Percentiles rank a stretch among this genome's conserved stretches.
phyloP scores from a whole-genome alignment of 306 rosid genomes.

The Albizia julibrissin region DNA sequence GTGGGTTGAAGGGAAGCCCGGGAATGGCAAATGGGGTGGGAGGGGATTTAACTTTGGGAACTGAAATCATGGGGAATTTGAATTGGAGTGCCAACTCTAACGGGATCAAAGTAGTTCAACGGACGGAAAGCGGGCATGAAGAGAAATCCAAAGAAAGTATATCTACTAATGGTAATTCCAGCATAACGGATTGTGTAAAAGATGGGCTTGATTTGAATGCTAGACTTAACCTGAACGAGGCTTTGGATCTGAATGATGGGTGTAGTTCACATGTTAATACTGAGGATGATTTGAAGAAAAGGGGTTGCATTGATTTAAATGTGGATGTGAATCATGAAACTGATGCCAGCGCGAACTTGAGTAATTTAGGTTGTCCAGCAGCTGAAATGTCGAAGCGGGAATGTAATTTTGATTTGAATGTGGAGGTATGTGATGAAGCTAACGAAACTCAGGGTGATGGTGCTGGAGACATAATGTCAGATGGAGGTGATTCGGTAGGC shows the following conservation, averaged over 20 bases:
- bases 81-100: conserved; percentile 35
- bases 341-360: conserved; percentile 39
- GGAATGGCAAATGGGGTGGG: conserved; percentile 42
- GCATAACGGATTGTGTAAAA: conserved; percentile 31
- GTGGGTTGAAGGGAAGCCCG: conserved; percentile 30
- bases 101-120: conserved; percentile 34
- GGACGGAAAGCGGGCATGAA: conserved; percentile 28
- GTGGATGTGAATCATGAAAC: conserved; percentile 63
- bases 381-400: conserved; percentile 47
- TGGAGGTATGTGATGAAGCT: conserved; percentile 67
- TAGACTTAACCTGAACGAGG: conserved; percentile 55
- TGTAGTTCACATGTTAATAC: conserved; percentile 30
- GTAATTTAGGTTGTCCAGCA: conserved; percentile 29
- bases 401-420: conserved; percentile 78
- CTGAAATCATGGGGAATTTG: conserved; percentile 34
- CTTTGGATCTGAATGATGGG: conserved; percentile 50
- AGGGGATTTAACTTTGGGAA: conserved; percentile 33
- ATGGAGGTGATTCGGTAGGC: conserved; percentile 35
- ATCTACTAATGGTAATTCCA: conserved; percentile 40
- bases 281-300: conserved; percentile 38
- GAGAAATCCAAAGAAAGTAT: conserved; percentile 40
- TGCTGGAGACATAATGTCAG: conserved; percentile 39
- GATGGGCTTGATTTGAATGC: conserved; percentile 79
- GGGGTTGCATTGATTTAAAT: conserved; percentile 78
- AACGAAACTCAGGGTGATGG: conserved; percentile 47